Percentiles rank a stretch among this genome's conserved stretches.
Evolutionary conservation across 2,329 filamentous ascomycete genomes (phyloP).

Genomic region (Trichoderma koningii): DNA sequence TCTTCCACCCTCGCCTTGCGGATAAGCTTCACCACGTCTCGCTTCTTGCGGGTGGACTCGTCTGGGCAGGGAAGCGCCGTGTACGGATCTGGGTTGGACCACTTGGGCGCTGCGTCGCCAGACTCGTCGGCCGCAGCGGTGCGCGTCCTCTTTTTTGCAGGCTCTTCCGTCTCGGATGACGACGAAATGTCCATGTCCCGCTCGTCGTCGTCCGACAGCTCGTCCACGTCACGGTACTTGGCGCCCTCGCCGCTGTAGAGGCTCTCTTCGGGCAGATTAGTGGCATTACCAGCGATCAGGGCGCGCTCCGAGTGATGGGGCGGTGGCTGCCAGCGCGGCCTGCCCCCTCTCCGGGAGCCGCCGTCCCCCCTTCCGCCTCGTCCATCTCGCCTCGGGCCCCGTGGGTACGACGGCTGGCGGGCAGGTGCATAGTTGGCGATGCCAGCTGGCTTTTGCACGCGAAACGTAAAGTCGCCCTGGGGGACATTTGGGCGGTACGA

Average conservation of each 20-base stretch:
- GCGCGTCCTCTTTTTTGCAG: slow-evolving; percentile 43
- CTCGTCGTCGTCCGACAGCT: slow-evolving; percentile 65
- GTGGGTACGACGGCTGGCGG: slow-evolving; percentile 31
- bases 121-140: slow-evolving; percentile 37
- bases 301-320: slow-evolving; percentile 52
- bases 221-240: slow-evolving; percentile 58
- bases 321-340: slow-evolving; percentile 42
- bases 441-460: slow-evolving; percentile 54
- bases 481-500: slow-evolving; percentile 41
- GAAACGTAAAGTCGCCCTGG: slow-evolving; percentile 59
- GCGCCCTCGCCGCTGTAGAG: slow-evolving; percentile 49
- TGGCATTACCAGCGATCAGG: slow-evolving; percentile 49
- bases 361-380: slow-evolving; percentile 30
- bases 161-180: slow-evolving; percentile 42
- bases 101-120: slow-evolving; percentile 65
- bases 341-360: slow-evolving; percentile 34
- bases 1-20: slow-evolving; percentile 78
- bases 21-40: slow-evolving; percentile 87
- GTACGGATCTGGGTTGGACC: slow-evolving; percentile 96
- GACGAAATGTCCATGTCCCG: slow-evolving; percentile 64
- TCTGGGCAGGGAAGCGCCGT: slow-evolving; percentile 81
- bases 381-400: slow-evolving; percentile 33
- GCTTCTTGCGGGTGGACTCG: slow-evolving; percentile 71
- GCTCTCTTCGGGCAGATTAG: slow-evolving; percentile 48
- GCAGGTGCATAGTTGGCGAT: slow-evolving; percentile 42